These are phyloP conservation scores for Penicillium salamii DNA, from an alignment of 495 filamentous ascomycete genomes.

Conservation along the genomic window DNA sequence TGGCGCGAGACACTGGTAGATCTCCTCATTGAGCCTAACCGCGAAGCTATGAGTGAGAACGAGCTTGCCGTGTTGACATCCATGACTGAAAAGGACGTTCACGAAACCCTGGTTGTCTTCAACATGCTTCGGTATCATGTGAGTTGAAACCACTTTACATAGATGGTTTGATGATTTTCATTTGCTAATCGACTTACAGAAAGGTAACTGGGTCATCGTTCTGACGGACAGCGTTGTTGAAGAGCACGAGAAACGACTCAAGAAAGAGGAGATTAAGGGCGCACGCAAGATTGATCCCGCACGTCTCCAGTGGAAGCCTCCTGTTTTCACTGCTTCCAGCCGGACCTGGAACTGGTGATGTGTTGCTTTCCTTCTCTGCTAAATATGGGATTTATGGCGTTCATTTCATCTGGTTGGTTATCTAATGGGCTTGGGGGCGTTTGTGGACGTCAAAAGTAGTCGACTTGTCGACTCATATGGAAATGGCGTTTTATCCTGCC, in stretches of 20 bases:
- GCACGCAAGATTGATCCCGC: slow-evolving; percentile 76
- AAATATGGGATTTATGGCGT: not conserved
- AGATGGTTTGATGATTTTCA: no score
- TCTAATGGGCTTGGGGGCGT: slow-evolving; percentile 3
- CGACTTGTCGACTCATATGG: not conserved
- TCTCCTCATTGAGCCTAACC: slow-evolving; percentile 59
- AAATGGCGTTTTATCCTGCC: slow-evolving; percentile 1
- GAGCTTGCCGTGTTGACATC: slow-evolving; percentile 72
- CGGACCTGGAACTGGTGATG: slow-evolving; percentile 95
- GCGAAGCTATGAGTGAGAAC: slow-evolving; percentile 74
- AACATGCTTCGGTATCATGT: slow-evolving; percentile 91
- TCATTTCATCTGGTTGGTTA: not conserved
- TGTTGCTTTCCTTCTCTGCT: slow-evolving; percentile 11
- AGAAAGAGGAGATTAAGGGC: slow-evolving; percentile 72
- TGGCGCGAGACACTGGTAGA: slow-evolving; percentile 95
- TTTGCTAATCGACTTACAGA: slow-evolving; percentile 44
- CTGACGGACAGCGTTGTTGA: slow-evolving; percentile 77
- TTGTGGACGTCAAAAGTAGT: not conserved
- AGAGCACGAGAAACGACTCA: slow-evolving; percentile 65
- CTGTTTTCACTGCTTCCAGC: slow-evolving; percentile 82
- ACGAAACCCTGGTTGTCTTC: slow-evolving; percentile 86
- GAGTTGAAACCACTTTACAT: slow-evolving; percentile 20
- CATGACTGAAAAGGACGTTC: slow-evolving; percentile 94
- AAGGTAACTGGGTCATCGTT: slow-evolving; percentile 90
- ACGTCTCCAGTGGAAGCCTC: slow-evolving; percentile 89